Conservation (phyloP, 2,329 filamentous ascomycete genomes). For the Orbilia brochopaga region DNA sequence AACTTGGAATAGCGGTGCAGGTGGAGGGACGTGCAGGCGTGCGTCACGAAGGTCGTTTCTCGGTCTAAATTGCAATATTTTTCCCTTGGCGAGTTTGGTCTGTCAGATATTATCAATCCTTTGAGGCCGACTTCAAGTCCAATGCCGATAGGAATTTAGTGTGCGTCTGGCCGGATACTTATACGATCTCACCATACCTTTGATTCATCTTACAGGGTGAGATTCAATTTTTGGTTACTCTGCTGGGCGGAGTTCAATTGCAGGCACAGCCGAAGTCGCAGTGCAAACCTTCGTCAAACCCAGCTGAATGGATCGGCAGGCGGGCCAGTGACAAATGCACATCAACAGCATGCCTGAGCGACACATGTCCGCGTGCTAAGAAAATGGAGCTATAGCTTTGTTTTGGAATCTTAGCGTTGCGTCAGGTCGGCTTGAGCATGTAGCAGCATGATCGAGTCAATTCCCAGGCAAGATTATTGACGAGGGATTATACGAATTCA, state of each 20-base stretch:
- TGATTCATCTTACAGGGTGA: not conserved
- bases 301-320: not conserved
- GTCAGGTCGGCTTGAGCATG: conserved; percentile 17
- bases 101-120: not conserved
- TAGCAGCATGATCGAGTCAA: conserved; percentile 16
- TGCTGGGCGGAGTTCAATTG: not conserved
- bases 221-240: not conserved
- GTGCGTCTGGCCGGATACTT: not conserved
- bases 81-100: not conserved
- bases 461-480: not conserved
- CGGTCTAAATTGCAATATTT: conserved; percentile 10
- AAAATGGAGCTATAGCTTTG: conserved; percentile 24
- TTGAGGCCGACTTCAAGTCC: not conserved
- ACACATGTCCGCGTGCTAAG: conserved; percentile 9
- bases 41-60: conserved; percentile 3
- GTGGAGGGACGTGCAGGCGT: not conserved
- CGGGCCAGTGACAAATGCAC: conserved; percentile 3
- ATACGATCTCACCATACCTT: not conserved
- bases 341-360: not conserved
- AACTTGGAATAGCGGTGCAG: conserved; percentile 4
- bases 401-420: conserved; percentile 3
- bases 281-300: not conserved
- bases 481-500: not conserved
- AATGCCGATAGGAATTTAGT: not conserved
- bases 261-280: conserved; percentile 2